Evolutionary conservation across 2,329 filamentous ascomycete species (phyloP).

Genomic region (Microdochium nivale): DNA sequence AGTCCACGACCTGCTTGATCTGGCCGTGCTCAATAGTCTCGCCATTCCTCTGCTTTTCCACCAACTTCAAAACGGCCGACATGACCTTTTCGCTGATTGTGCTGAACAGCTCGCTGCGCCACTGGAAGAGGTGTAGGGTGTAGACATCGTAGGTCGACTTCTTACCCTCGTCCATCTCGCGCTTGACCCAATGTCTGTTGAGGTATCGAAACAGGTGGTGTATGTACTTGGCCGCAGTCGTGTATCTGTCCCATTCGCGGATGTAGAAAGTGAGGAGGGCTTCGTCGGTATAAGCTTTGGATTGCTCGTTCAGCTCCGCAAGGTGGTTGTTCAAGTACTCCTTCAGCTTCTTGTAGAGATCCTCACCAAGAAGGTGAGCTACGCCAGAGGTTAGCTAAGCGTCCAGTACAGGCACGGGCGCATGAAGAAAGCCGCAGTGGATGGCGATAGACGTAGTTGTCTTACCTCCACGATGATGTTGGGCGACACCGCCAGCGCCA

Average conservation of each 20-base stretch:
- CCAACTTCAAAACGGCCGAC: conserved; percentile 86
- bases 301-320: conserved; percentile 58
- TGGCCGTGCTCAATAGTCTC: conserved; percentile 96
- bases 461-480: conserved; percentile 63
- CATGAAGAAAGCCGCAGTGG: background rate
- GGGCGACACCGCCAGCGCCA: conserved; percentile 28
- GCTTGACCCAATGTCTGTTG: conserved; percentile 97
- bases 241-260: conserved; percentile 93
- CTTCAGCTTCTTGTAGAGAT: conserved; percentile 87
- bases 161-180: conserved; percentile 97
- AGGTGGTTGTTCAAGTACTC: conserved; percentile 77
- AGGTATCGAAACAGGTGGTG: conserved; percentile 95
- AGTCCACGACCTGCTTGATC: conserved; percentile 95
- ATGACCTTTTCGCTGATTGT: conserved; percentile 83
- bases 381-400: conserved; percentile 5
- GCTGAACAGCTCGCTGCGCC: conserved; percentile 85
- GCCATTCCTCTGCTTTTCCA: conserved; percentile 94
- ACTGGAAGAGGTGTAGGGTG: conserved; percentile 89
- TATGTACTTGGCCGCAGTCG: conserved; percentile 91
- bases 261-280: conserved; percentile 90
- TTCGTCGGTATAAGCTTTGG: conserved; percentile 78
- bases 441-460: background rate
- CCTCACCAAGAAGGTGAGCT: conserved; percentile 93
- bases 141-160: conserved; percentile 98
- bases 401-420: conserved; percentile 5